Percentiles rank a stretch among this genome's conserved stretches.
phyloP scores from a whole-genome alignment of 23 red algal species.

The Gracilariopsis chorda region DNA sequence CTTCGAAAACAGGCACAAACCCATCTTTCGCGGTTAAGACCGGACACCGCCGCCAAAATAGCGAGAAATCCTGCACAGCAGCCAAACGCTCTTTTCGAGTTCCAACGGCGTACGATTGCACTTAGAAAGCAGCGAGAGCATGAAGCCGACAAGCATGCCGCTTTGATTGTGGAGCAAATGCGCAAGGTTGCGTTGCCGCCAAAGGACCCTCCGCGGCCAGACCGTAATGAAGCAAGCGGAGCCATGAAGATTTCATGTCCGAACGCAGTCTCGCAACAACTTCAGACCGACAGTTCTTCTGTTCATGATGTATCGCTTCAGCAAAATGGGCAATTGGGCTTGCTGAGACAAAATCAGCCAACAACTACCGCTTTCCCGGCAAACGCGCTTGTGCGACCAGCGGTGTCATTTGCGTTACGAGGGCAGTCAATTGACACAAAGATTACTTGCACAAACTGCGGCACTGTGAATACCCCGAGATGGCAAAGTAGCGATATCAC shows the following conservation, averaged over 20 bases:
- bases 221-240: neutral
- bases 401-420: neutral
- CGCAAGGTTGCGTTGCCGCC: neutral
- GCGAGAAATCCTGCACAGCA: conserved; percentile 1
- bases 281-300: neutral
- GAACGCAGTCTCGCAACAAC: neutral
- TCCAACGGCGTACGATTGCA: neutral
- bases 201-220: neutral
- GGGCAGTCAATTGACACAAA: neutral
- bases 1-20: neutral
- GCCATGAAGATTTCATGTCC: neutral
- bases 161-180: neutral
- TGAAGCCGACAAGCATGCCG: conserved; percentile 19
- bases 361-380: neutral
- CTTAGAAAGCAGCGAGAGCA: conserved; percentile 6
- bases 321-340: neutral
- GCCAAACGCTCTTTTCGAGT: neutral
- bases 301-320: neutral
- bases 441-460: conserved; percentile 14
- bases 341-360: neutral
- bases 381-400: neutral
- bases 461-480: neutral
- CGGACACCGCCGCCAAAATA: neutral
- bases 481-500: neutral
- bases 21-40: neutral